Conservation (phyloP, 805 yeast genomes). For the Cephaloascus albidus region DNA sequence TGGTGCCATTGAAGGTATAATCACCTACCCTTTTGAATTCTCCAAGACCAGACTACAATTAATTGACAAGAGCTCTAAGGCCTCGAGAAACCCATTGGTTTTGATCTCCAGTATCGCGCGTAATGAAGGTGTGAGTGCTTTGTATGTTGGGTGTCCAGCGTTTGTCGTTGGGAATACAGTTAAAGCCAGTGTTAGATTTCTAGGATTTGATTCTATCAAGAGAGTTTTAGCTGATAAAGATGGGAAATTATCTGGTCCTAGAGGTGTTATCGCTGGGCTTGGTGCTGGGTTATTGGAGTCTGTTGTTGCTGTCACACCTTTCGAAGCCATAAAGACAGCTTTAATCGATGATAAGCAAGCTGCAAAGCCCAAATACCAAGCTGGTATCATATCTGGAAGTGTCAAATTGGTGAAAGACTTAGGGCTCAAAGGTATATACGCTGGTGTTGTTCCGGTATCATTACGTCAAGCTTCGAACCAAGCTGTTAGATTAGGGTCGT, state of each 20-base stretch:
- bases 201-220: constrained; percentile 88
- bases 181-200: constrained; percentile 90
- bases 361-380: constrained; percentile 67
- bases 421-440: constrained; percentile 77
- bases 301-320: constrained; percentile 91
- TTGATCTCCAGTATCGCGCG: constrained; percentile 67
- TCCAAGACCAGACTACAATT: constrained; percentile 91
- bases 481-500: constrained; percentile 89
- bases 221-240: constrained; percentile 66
- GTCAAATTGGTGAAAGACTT: constrained; percentile 60
- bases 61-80: constrained; percentile 51
- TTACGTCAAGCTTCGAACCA: constrained; percentile 94
- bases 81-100: constrained; percentile 77
- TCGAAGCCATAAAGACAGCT: constrained; percentile 93
- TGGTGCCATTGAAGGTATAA: constrained; percentile 89
- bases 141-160: constrained; percentile 95
- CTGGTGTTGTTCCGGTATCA: constrained; percentile 88
- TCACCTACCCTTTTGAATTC: constrained; percentile 94
- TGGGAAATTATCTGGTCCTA: constrained; percentile 80
- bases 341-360: constrained; percentile 87
- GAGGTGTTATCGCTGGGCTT: constrained; percentile 94
- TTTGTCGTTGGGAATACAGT: constrained; percentile 93
- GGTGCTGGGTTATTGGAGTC: constrained; percentile 95
- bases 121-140: constrained; percentile 67
- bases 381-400: constrained; percentile 53